Evolutionary conservation across 345 rosid species (phyloP), one percentile per base, ranked within the genome.

Genomic region (Dimocarpus longan): DNA sequence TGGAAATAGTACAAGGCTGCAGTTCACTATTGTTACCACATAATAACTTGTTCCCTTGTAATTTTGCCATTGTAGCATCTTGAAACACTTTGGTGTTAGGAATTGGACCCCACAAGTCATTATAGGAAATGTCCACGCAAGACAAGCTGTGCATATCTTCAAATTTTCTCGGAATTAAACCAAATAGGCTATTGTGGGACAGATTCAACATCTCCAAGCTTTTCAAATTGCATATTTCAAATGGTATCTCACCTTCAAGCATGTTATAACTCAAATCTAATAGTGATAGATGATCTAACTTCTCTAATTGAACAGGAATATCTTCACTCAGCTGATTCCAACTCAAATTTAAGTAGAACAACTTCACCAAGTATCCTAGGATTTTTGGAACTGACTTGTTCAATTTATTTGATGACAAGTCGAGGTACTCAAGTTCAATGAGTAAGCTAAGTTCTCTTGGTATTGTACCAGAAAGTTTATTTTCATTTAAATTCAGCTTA

Each of bases 261-360:
- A 62, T 32, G 39, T 80, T 85, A 1, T 79, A 22, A 43, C 85
- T 82, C 68, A 82, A 59, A 77, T 82, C 83, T 6, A 85, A 77
- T 16, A 42, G 43, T 4, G 5, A 54, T n/a, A 68, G 42, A 1
- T 62, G 65, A n/a, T 5, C 46, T 32, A 76, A 52, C 65, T 40
- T 78, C 8, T 75, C 68, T 56, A 81, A 76, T 10, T 76, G 40
- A 60, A 1, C 1, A 6, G 80, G 86, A 62, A 84, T 81, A 7
- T 50, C 43, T 16, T 66, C 75, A 10, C n/a, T 57, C n/a, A 78
- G 44, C 2, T 64, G 37, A 3, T 84, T 80, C 28, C 40, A 39
- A 48, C 74, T 85, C 69, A 75, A 74, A 66, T 79, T 86, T 73
- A 71, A 86, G 71, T 22, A 65, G 22, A 43, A 18, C 76, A 79